Conservation (phyloP, 306 rosid species). For the Urtica urens region DNA sequence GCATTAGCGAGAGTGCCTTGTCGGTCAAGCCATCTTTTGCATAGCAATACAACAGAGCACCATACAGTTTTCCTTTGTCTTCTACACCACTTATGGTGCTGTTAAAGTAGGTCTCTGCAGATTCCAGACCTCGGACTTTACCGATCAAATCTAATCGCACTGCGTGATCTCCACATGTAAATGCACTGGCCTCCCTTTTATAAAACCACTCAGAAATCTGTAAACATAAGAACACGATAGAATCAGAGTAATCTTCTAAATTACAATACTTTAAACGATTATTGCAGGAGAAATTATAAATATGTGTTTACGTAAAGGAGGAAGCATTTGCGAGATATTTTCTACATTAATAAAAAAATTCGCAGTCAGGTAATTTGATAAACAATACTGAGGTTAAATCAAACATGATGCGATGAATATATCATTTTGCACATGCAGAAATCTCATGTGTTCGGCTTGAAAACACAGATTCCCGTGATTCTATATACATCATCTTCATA, state of each 20-base stretch:
- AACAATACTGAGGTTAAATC: too few relatives aligned
- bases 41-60: constrained; percentile 67
- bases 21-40: constrained; percentile 53
- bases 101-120: constrained; percentile 48
- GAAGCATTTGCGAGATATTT: too few relatives aligned
- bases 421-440: too few relatives aligned
- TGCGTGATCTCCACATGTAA: constrained; percentile 36
- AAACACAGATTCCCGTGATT: too few relatives aligned
- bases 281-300: too few relatives aligned
- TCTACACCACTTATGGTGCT: constrained; percentile 34
- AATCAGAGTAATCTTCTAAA: neutral
- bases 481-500: too few relatives aligned
- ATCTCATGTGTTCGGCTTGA: too few relatives aligned
- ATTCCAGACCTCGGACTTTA: constrained; percentile 45
- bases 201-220: constrained; percentile 71
- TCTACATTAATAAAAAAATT: too few relatives aligned
- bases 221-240: neutral
- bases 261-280: too few relatives aligned
- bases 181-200: constrained; percentile 28
- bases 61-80: constrained; percentile 35
- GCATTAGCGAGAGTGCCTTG: constrained; percentile 49
- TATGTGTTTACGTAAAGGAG: too few relatives aligned
- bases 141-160: constrained; percentile 53
- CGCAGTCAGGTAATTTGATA: too few relatives aligned
- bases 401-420: too few relatives aligned